Base-by-base conservation (phyloP, 2,329 filamentous ascomycete species). In the Tolypocladium pustulatum region DNA sequence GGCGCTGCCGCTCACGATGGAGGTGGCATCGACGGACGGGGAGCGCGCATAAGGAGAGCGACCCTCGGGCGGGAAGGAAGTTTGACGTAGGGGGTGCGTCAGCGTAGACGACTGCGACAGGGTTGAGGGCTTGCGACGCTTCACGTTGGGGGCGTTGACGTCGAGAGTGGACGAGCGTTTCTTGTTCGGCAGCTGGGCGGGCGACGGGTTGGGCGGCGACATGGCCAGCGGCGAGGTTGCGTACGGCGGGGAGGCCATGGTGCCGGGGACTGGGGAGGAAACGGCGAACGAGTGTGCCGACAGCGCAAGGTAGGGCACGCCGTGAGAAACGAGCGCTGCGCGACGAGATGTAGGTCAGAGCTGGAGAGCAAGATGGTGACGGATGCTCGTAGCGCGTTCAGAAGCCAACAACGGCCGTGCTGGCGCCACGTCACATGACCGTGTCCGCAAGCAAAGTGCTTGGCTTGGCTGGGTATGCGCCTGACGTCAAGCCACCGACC, bases 41-140 rank as follows among this genome's bases (percentile, higher is more conserved):
- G 86, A 89, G 20, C 87, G 82, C 22, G 78, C 78, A 46, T 80
- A 80, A 0, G 82, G 79, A 2, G 82, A 84, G 27, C 77, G 72
- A 38, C 72, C 73, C 57, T 83, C 86, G 32, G 89, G 88, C 0
- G 89, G 88, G 68, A 91, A 94, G 0, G 89, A 91, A 5, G 90
- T 92, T 67, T 91, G 88, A 43, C 90, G 88, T 1, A 94, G 82
- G 1, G 87, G 88, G 63, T 90, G 88, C 0, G 81, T 77, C 1
- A 82, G 81, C 20, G 68, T 65, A 7, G 82, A 83, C 9, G 82
- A 72, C 32, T 79, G 75, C 4, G 85, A 85, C 63, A 85, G 76
- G 61, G 73, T 81, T 15, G 87, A 90, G 7, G 85, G 80, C 69
- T 92, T 92, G 67, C 89, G 86, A 54, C 87, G 85, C 69, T 90